Evolutionary conservation across 2,329 filamentous ascomycete species (phyloP), one percentile per base, ranked within the genome.

Genomic region (Berkeleyomyces rouxiae): DNA sequence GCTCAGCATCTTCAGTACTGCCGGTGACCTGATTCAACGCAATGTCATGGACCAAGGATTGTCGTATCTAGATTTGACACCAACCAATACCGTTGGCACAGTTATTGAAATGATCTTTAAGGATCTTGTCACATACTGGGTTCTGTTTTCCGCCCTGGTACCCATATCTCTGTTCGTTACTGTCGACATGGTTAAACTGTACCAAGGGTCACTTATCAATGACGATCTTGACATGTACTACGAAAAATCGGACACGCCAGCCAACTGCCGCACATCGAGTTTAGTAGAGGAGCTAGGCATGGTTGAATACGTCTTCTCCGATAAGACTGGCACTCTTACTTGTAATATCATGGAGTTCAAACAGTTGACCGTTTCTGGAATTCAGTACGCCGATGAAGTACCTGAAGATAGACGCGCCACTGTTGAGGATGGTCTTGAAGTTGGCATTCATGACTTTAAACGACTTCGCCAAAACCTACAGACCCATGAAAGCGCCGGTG

Each of bases 281-380:
- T 78, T 99, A 71, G 93, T 99, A 9, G 93, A 99, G 75, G 95
- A 99, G 71, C 76, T 99, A 53, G 93, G 93, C 62, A 96, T 97
- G 81, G 95, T 99, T 53, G 93, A 97, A 70, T 99, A 95, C 70
- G 93, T 99, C 67, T 99, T 99, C 72, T 96, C 91, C 0, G 92
- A 97, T 77, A 97, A 97, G 77, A 97, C 92, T 1, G 92, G 92
- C 53, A 97, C 92, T 3, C 77, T 97, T 69, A 97, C 92, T 36
- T 95, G 91, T 75, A 97, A 97, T 71, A 86, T 90, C 80, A 97
- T 99, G 93, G 92, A 97, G 73, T 99, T 97, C 73, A 90, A 90
- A 71, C 90, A 97, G 73, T 95, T 88, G 70, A 87, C 88, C 0
- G 97, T 99, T 70, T 89, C 84, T 36, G 93, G 93, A 36, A 85